Base-by-base conservation (phyloP, 2,329 filamentous ascomycete species). In the Fonsecaea erecta region DNA sequence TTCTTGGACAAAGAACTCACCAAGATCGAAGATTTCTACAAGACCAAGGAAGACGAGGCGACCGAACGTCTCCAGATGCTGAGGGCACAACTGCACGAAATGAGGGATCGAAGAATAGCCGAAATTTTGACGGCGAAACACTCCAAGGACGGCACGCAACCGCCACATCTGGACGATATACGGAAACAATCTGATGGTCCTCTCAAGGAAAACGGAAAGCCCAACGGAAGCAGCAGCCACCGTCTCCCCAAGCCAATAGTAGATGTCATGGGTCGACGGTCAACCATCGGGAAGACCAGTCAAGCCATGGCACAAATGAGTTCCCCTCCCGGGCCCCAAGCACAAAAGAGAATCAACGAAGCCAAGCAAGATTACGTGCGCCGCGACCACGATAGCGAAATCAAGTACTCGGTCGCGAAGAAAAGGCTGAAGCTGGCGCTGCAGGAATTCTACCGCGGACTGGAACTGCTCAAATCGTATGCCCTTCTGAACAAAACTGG, bases 21-120 rank as follows among this genome's bases (percentile, higher is more conserved):
- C n/a, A 99, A 98, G 78, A 92, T 99, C 11, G 93, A 99, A 75
- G 79, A 82, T 0, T 99, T 99, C 74, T 98, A 98, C 80, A 88
- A 86, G 71, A 80, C 86, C 70, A 97, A 97, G 75, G 95, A 99
- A 75, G 85, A 91, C 30, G 92, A 97, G 74, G 92, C 94, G 0
- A 90, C 87, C 0, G 81, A 88, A 61, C 86, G 93, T 1, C 80
- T 97, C 26, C 80, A 82, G 0, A 76, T 90, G 3, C 82, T 99
- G 53, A 86, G 91, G 48, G 87, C 93, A 58, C 95, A 99, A 75
- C 83, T 99, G 34, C 93, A 96, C 74, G 90, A 96, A 72, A 97
- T 98, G 92, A 86, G 93, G 52, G 92, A 96, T 75, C 86, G 90
- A 14, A 88, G 94, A 24, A 84, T 92, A 30, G 85, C 89, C 59